Evolutionary conservation across 2,329 filamentous ascomycete genomes (phyloP).

Genomic region (Fusarium verrucosum): DNA sequence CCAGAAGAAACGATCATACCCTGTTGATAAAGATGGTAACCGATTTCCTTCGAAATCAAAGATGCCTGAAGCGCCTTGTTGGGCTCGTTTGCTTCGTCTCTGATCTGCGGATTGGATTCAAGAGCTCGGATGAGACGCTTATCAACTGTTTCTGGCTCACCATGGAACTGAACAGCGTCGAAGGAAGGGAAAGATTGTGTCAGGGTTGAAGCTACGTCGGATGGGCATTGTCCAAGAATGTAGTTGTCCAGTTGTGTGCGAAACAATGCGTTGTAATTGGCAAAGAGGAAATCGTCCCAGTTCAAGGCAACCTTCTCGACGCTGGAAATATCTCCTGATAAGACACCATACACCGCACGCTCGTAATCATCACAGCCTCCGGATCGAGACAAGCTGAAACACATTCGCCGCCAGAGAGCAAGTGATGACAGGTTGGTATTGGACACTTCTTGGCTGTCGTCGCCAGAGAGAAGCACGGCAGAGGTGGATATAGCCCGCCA

Average conservation of each 20-base stretch:
- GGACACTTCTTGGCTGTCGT: constrained; percentile 53
- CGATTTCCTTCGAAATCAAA: constrained; percentile 71
- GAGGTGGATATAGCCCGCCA: constrained; percentile 90
- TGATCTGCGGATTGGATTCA: constrained; percentile 64
- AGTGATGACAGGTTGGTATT: constrained; percentile 56
- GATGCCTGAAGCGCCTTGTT: constrained; percentile 81
- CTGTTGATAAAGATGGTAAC: constrained; percentile 67
- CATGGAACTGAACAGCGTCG: constrained; percentile 71
- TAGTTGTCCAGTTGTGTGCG: constrained; percentile 82
- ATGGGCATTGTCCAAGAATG: constrained; percentile 64
- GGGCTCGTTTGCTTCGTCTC: constrained; percentile 68
- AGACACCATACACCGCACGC: constrained; percentile 85
- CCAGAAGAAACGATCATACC: constrained; percentile 53
- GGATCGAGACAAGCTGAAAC: constrained; percentile 74
- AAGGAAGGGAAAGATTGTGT: constrained; percentile 69
- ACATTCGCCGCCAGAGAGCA: constrained; percentile 81
- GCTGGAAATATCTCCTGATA: constrained; percentile 84
- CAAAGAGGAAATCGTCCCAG: constrained; percentile 90
- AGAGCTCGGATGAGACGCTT: constrained; percentile 69
- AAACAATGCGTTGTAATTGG: constrained; percentile 86
- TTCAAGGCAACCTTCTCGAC: constrained; percentile 79
- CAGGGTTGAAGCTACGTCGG: constrained; percentile 62
- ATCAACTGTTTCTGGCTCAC: constrained; percentile 62
- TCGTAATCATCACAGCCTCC: constrained; percentile 80
- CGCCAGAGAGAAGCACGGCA: constrained; percentile 68